Base-by-base conservation (phyloP, 345 rosid species). In the Eucalyptus lansdowneana region DNA sequence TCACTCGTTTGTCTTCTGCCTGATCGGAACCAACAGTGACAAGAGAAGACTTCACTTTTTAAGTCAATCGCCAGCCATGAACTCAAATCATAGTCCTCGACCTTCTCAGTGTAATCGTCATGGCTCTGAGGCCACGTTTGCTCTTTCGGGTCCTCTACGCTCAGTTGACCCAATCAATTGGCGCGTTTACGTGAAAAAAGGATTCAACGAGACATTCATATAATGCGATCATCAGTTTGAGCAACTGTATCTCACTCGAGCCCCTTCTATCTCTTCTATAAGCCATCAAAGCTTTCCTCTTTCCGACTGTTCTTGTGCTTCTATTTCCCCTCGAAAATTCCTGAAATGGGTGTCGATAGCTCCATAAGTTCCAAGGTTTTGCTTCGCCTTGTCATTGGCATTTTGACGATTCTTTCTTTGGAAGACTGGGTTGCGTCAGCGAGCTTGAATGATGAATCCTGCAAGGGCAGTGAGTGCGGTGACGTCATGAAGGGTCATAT, bases 381-480 rank as follows among this genome's bases (percentile, higher is more conserved):
- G 67, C 31, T 27, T 60, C 67, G 67, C 31, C 67, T 3, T 27
- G 67, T 60, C 67, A 25, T 60, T 6, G 1, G 16, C 67, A 60
- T 60, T 60, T 60, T 60, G 67, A 12, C 31, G 16, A 60, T 27
- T 25, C 2, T 60, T 60, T 60, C 31, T 60, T 27, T 27, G 67
- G 67, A 60, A 25, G 31, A 6, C 15, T 60, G 31, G 31, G 67
- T 60, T 60, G 1, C 67, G 6, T 27, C 3, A n/a, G 76, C 0
- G 21, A 2, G 11, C 21, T 7, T 14, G 21, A 65, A 2, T 2
- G 3, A 14, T 14, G 5, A 0, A 7, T n/a, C 1, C n/a, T 60
- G 67, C n/a, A 2, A 58, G n/a, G 3, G 0, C 5, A 0, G 7
- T 1, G 2, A 60, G 67, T 25, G 67, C 62, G 12, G 29, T 27